These are phyloP conservation scores for Arachis stenosperma DNA, from an alignment of 306 rosid genomes.

Conservation along the genomic window DNA sequence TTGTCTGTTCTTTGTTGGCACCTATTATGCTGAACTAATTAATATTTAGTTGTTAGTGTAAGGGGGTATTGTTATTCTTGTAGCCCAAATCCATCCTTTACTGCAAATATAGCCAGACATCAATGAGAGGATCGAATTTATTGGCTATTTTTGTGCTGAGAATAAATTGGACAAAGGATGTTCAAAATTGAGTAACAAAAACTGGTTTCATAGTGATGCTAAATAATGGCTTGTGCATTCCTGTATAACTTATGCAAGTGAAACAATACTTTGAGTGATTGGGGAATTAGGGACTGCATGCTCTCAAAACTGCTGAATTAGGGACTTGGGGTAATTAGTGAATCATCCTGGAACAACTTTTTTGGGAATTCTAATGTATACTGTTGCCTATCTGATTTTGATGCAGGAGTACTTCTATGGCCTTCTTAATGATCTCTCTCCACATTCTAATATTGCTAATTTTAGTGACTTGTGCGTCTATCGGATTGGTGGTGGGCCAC, in stretches of 20 bases:
- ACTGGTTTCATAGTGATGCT: not conserved
- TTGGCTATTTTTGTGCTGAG: not conserved
- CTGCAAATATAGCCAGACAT: constrained; percentile 3
- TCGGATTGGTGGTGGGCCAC: constrained; percentile 97
- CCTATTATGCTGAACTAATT: constrained; percentile 7
- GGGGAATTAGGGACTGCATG: not conserved
- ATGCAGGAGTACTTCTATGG: constrained; percentile 95
- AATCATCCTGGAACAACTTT: constrained; percentile 21
- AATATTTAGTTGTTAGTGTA: constrained; percentile 9
- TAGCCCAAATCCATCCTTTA: not conserved
- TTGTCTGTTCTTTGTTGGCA: not conserved
- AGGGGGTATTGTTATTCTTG: constrained; percentile 7
- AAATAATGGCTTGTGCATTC: constrained; percentile 10
- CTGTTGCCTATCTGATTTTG: constrained; percentile 37
- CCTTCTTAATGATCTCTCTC: constrained; percentile 85
- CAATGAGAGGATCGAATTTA: not conserved
- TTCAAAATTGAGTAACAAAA: constrained; percentile 10
- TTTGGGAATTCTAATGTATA: constrained; percentile 26
- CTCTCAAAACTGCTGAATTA: not conserved
- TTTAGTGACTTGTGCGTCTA: constrained; percentile 74
- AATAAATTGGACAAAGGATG: constrained; percentile 5
- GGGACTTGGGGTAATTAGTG: not conserved
- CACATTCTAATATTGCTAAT: constrained; percentile 84
- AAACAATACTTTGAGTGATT: constrained; percentile 13
- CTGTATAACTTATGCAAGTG: not conserved